Evolutionary conservation across 129 eudicot genomes (phyloP), one percentile per base, ranked within the genome.

Genomic region (Ambrosia artemisiifolia): DNA sequence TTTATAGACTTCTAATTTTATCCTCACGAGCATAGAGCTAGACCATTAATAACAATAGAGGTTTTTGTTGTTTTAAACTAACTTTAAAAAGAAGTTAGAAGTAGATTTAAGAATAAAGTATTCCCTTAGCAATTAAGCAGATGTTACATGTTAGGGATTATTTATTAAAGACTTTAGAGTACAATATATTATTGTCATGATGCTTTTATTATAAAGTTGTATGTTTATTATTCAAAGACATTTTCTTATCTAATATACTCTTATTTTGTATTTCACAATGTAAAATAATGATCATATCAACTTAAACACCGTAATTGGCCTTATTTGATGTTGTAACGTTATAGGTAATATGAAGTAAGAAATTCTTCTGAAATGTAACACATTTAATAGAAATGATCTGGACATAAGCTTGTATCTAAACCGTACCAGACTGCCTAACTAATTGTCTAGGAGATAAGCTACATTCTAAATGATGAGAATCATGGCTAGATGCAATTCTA

Each of bases 361-460:
- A 63, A 38, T 62, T 35, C 24, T 62, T 62, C 2, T 34, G 47
- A 62, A 62, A 6, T 62, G 47, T 34, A 60, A 32, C 13, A 49
- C 17, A 12, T 49, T 49, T 6, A 28, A 20, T 20, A 24, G 63
- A 60, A 60, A 60, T 28, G 18, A 60, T 62, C 14, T 62, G 7
- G 67, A 62, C 47, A 35, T 63, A 63, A 62, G 9, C 47, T 17
- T 63, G 14, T 35, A 34, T 62, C 47, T 38, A 13, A 36, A 38
- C 14, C 68, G 68, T 63, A 63, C 68, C 68, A 38, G n/a, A 63
- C 40, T 63, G 68, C 68, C 30, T 35, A 63, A 63, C 68, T 62
- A 63, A 36, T 5, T n/a, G 49, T 63, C 36, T 63, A 63, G 49
- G 48, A 16, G 14, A 10, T 63, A 36, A 63, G 48, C 16, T 63